Percentiles rank a stretch among this genome's conserved stretches.
These are phyloP conservation scores for Pyrrhoderma lamaoense DNA, from an alignment of 1,284 basidiomycete genomes.

Conservation along the genomic window DNA sequence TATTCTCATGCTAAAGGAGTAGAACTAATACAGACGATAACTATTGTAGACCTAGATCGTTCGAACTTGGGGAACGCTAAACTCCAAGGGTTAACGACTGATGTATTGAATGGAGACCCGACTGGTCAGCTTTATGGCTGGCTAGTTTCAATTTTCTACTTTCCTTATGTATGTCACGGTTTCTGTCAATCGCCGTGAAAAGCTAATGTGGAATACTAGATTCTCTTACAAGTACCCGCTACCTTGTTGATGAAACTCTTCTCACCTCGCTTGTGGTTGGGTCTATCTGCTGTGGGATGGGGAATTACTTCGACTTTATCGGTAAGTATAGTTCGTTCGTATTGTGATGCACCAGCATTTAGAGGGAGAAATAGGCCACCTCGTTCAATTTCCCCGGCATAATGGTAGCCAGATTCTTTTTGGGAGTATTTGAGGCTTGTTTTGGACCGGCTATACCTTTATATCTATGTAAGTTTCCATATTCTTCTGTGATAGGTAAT, in stretches of 20 bases:
- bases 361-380: conserved; percentile 37
- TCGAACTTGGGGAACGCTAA: conserved; percentile 68
- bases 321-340: conserved; percentile 32
- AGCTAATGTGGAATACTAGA: conserved; percentile 31
- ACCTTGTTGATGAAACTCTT: conserved; percentile 59
- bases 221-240: conserved; percentile 61
- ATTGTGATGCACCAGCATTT: not conserved
- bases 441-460: conserved; percentile 71
- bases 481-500: not conserved
- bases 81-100: conserved; percentile 58
- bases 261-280: conserved; percentile 60
- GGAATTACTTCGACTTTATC: conserved; percentile 61
- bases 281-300: conserved; percentile 60
- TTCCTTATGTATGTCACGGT: conserved; percentile 67
- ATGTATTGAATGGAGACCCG: conserved; percentile 57
- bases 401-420: conserved; percentile 46
- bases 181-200: not conserved
- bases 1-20: conserved; percentile 6
- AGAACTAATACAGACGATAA: conserved; percentile 38
- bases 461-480: conserved; percentile 52
- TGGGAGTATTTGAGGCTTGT: conserved; percentile 67
- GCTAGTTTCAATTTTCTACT: conserved; percentile 68
- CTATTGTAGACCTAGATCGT: conserved; percentile 2
- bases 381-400: conserved; percentile 51
- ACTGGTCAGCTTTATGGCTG: conserved; percentile 65